phyloP scores from a whole-genome alignment of 495 filamentous ascomycete species.

The Physcia stellaris region DNA sequence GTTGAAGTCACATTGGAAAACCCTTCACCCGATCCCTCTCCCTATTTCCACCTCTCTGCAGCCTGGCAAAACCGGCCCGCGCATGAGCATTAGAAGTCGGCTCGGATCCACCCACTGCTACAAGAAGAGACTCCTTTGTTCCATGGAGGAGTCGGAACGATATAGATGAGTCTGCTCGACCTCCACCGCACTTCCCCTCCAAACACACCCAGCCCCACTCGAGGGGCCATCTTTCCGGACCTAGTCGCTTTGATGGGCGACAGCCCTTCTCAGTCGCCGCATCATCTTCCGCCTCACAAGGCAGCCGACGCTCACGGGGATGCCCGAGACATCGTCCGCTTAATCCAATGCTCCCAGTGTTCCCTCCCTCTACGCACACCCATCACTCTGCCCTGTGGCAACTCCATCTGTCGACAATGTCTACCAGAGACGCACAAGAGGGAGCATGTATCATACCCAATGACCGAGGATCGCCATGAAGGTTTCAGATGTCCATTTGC shows the following conservation, averaged over 20 bases:
- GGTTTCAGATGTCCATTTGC: constrained; percentile 61
- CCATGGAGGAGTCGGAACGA: not conserved
- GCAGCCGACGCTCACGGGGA: constrained; percentile 31
- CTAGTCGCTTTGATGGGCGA: constrained; percentile 23
- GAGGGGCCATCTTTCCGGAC: too few species aligned
- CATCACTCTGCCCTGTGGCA: constrained; percentile 71
- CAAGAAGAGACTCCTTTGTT: too few species aligned
- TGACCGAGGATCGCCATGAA: constrained; percentile 43
- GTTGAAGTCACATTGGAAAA: too few species aligned
- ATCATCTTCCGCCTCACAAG: constrained; percentile 8
- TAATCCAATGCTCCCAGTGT: constrained; percentile 65
- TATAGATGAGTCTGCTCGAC: not conserved
- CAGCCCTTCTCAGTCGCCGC: constrained; percentile 6
- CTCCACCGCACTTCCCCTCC: too few species aligned
- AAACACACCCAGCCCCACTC: too few species aligned
- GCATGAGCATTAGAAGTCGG: too few species aligned
- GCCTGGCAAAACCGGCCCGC: too few species aligned
- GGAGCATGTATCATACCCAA: constrained; percentile 61
- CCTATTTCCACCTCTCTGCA: too few species aligned
- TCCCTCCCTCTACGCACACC: constrained; percentile 53
- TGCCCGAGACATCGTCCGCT: constrained; percentile 46
- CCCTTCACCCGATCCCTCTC: too few species aligned
- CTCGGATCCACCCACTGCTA: too few species aligned
- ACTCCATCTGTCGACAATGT: constrained; percentile 62
- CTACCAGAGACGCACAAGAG: constrained; percentile 50